Evolutionary conservation across 257 asterid genomes (phyloP), one percentile per base, ranked within the genome.

Genomic region (Scutellaria baicalensis): DNA sequence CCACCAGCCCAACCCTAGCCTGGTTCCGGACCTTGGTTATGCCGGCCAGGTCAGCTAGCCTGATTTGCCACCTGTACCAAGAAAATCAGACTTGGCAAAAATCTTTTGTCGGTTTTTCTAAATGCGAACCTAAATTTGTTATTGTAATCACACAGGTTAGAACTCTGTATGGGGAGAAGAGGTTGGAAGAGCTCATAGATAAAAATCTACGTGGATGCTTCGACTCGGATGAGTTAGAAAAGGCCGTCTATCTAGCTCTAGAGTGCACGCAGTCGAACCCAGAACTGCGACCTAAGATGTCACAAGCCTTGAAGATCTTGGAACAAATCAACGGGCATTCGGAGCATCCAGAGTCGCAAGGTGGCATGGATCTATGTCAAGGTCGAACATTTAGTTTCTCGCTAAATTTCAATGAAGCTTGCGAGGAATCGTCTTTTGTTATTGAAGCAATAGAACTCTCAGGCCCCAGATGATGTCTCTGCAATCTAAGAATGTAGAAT

Each of bases 371-470:
- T 50, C 21, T 68, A 8, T 76, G 78, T 66, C 85, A 80, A 49
- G 84, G 86, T 8, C 85, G 77, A 18, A 60, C 83, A 27, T 86
- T 88, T 71, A 88, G 97, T 69, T 85, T 90, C 84, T 79, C 86
- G 8, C 75, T 89, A 81, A 88, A 90, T 80, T 66, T 81, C 4
- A 77, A 80, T 48, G 89, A 87, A 3, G 80, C 74, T 0, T 84
- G 71, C 9, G 97, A 85, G 14, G 90, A 88, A 59, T 88, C 96
- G 9, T 92, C 98, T 0, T 88, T 88, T 52, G 79, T 83, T 12
- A 78, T 90, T 31, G 97, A 92, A 71, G 96, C 98, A 47, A 86
- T 92, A 16, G 96, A 92, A 75, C 98, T 92, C 58, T 92, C 98
- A 11, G 97, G 98, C 59, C 98, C 98, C 14, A 78, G 98, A 35